Base-by-base conservation (phyloP, 306 rosid genomes). In the Spatholobus suberectus region DNA sequence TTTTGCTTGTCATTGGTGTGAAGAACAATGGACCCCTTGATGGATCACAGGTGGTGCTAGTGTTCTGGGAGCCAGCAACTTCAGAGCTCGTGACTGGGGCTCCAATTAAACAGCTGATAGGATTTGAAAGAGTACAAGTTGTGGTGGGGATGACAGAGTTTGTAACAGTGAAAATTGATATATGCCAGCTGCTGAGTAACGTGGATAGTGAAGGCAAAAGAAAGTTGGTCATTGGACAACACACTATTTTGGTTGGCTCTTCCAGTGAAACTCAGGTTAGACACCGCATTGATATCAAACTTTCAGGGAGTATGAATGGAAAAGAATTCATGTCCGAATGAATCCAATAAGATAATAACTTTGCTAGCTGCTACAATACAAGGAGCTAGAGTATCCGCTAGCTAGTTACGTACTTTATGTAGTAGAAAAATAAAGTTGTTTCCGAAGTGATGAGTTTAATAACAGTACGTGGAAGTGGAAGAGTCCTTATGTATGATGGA, bases 121-220 rank as follows among this genome's bases (percentile, higher is more conserved):
- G 90, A 37, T 93, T 89, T 76, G 88, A 87, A 54, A 87, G 90
- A 37, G 88, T 72, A 18, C 81, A 63, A 32, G 88, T 87, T 76
- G 72, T 32, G 76, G 82, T 75, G 10, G 83, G 90, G 41, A 54
- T 44, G 84, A 70, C 76, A 20, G 80, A 89, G 81, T 67, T 41
- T 66, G 75, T 85, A 47, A 81, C 57, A 3, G 52, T 87, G 75
- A 81, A 77, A 43, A 71, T 91, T 26, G 89, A 93, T 70, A 83
- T 86, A 38, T 93, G 95, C 82, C 62, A 82, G 81, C 12, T 23
- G 35, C 58, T 87, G 62, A 91, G 81, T 75, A 68, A 84, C 14
- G 94, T 89, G 83, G 92, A 91, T 75, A 46, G 75, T 46, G 90
- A 89, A 75, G 95, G 94, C 40, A 81, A 84, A 23, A 88, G 92